These are phyloP conservation scores for Capsicum rhomboideum DNA, from an alignment of 257 asterid species.

Conservation along the genomic window DNA sequence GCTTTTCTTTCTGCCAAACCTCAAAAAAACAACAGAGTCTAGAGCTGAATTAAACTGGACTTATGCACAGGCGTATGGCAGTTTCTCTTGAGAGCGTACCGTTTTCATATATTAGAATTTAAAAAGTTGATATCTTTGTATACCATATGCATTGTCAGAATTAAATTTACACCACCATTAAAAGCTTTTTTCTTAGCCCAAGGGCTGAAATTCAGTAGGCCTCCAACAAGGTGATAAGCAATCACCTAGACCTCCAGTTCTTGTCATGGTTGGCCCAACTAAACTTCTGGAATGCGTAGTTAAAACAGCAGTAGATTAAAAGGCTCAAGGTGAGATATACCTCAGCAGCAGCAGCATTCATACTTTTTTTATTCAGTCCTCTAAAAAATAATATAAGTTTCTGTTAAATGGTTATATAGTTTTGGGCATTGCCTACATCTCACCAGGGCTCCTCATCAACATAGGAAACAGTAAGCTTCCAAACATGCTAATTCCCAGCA, in stretches of 20 bases:
- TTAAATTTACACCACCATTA: neutral
- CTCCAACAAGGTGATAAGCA: neutral
- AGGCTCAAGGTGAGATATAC: neutral
- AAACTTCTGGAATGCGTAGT: neutral
- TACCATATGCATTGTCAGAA: neutral
- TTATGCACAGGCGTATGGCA: neutral
- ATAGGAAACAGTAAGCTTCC: neutral
- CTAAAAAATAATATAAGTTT: neutral
- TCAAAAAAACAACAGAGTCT: neutral
- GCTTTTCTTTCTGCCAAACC: neutral
- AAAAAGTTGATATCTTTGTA: neutral
- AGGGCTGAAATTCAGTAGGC: neutral
- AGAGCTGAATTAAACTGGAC: neutral
- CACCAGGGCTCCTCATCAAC: neutral
- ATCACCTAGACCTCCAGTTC: neutral
- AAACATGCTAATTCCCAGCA: neutral
- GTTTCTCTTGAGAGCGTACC: neutral
- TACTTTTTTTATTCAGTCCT: neutral
- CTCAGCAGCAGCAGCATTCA: neutral
- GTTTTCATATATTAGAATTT: neutral
- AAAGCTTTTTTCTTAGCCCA: neutral
- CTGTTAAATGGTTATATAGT: neutral
- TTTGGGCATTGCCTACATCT: neutral
- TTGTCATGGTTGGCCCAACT: neutral
- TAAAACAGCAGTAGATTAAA: neutral